Base-by-base conservation (phyloP, 768 basidiomycete genomes). In the Aureoboletus auriporus region DNA sequence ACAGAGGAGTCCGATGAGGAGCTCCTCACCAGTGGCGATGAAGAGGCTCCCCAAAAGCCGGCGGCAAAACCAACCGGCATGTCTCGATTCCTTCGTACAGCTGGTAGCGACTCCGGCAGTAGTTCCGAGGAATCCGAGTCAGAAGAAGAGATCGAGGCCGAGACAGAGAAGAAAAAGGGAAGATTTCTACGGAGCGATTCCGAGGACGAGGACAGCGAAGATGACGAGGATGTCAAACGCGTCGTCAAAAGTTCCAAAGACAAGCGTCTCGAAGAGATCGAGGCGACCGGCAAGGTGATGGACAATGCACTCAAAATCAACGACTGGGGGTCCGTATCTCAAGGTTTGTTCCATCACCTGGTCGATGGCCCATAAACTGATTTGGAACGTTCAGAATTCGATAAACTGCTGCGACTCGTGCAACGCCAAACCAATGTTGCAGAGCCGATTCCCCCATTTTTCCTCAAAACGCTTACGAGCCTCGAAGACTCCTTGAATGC, bases 231-330 rank as follows among this genome's bases (percentile, higher is more conserved):
- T 43, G 82, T 82, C 33, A 81, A 76, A 59, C 78, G 79, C 14
- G 80, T 84, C 31, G 79, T 88, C 40, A 78, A 80, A 51, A 92
- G 89, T 63, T 94, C 95, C 35, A 87, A 87, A 59, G 90, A 94
- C 68, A 94, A 91, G 68, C 78, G 94, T 45, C 68, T 93, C 62
- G 92, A 87, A 41, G 96, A 98, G 76, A 94, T 98, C 83, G 94
- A 97, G 68, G 82, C 82, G 1, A 87, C 86, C 4, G 90, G 91
- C 47, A 93, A 87, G 70, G 75, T 75, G 40, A 96, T 98, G 74
- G 91, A 95, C 40, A 98, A 99, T 64, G 93, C 86, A 16, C 75
- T 89, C 53, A 95, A 90, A 76, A 94, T 95, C 58, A 95, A 94
- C 60, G 93, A 99, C 70, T 99, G 96, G 96, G 84, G 86, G 23